phyloP scores from a whole-genome alignment of 139 green algal genomes.

The Pleodorina starrii region DNA sequence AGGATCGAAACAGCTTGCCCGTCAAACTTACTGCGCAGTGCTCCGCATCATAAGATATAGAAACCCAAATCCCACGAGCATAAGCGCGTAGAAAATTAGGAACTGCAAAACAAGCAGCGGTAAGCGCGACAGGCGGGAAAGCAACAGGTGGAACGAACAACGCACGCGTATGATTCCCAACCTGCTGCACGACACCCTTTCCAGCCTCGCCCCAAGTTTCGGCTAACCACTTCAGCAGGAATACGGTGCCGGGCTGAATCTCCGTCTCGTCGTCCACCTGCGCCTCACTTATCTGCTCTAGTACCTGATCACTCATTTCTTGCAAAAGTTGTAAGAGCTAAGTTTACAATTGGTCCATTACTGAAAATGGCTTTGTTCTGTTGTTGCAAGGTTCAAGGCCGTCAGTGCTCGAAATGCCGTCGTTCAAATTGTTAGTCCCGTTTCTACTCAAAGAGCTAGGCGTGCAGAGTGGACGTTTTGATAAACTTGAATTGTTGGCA shows the following conservation, averaged over 20 bases:
- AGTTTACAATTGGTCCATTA: no score
- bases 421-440: no score
- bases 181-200: constrained; percentile 33
- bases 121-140: background rate
- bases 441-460: no score
- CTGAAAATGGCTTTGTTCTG: no score
- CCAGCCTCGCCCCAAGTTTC: constrained; percentile 36
- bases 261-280: background rate
- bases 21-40: constrained; percentile 24
- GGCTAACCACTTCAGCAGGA: constrained; percentile 6
- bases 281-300: constrained; percentile 21
- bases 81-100: constrained; percentile 37
- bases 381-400: no score
- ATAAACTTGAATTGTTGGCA: no score
- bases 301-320: constrained; percentile 43
- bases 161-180: background rate
- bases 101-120: constrained; percentile 6
- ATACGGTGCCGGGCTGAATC: background rate
- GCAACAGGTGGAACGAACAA: background rate
- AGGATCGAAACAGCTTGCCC: background rate
- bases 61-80: constrained; percentile 36
- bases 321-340: background rate
- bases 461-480: no score
- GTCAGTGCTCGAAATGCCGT: no score
- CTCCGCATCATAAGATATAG: constrained; percentile 40